Percentiles rank a stretch among this genome's conserved stretches.
phyloP scores from a whole-genome alignment of 1,284 basidiomycete genomes.

The Austroboletus niveus region DNA sequence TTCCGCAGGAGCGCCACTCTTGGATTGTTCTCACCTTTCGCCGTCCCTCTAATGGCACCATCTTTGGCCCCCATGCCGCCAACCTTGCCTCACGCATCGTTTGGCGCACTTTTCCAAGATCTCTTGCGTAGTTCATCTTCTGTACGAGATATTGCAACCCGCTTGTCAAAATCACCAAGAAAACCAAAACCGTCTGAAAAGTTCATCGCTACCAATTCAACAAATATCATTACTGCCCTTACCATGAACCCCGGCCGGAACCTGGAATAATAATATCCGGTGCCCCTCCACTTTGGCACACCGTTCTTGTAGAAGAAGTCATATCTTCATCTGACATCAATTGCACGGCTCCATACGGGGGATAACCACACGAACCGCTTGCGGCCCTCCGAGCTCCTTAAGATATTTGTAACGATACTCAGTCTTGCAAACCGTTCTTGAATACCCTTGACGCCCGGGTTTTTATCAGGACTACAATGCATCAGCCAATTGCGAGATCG shows the following conservation, averaged over 20 bases:
- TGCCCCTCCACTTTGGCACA: conserved; percentile 86
- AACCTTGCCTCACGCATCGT: conserved; percentile 62
- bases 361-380: conserved; percentile 56
- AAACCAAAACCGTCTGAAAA: conserved; percentile 58
- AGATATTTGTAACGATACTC: conserved; percentile 81
- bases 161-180: conserved; percentile 74
- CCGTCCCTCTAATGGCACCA: conserved; percentile 56
- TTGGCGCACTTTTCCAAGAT: conserved; percentile 66
- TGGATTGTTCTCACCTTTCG: conserved; percentile 53
- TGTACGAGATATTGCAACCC: conserved; percentile 80
- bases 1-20: conserved; percentile 4
- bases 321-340: conserved; percentile 48
- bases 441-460: conserved; percentile 75
- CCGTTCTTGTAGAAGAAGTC: conserved; percentile 93
- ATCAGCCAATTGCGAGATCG: conserved; percentile 10
- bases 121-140: conserved; percentile 70
- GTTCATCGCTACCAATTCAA: background rate
- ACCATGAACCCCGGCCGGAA: conserved; percentile 88
- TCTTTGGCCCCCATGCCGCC: conserved; percentile 75
- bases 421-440: conserved; percentile 87
- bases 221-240: conserved; percentile 24
- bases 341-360: background rate
- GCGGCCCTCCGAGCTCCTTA: conserved; percentile 74
- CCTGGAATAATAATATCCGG: conserved; percentile 88
- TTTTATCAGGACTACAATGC: conserved; percentile 84